Percentiles rank a stretch among this genome's conserved stretches.
Conservation (phyloP, 2,329 filamentous ascomycete species). For the Pyrenochaeta sp. region DNA sequence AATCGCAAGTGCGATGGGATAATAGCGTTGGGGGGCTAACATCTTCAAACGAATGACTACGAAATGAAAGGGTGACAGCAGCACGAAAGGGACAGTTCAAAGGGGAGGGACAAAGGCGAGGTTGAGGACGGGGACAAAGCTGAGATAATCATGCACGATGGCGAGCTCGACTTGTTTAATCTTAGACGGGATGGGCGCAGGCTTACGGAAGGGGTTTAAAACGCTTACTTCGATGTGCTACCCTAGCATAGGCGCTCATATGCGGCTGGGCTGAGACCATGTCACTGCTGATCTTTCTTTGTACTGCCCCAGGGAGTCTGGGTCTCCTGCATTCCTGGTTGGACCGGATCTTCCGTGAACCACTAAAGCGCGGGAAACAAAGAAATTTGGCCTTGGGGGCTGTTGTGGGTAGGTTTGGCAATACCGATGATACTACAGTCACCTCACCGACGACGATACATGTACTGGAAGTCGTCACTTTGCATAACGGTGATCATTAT, state of each 20-base stretch:
- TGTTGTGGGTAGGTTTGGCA: not conserved
- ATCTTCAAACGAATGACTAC: constrained; percentile 10
- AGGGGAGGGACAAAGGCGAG: not conserved
- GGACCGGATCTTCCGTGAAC: not conserved
- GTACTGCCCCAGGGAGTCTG: not conserved
- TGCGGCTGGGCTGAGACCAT: not conserved
- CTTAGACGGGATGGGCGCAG: not conserved
- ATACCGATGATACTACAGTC: not conserved
- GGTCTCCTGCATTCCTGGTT: not conserved
- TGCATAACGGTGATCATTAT: not conserved
- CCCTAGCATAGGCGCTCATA: not conserved
- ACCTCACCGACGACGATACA: not conserved
- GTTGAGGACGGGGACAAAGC: not conserved
- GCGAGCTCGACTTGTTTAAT: not conserved
- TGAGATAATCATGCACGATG: not conserved
- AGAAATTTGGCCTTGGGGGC: not conserved
- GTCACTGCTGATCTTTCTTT: not conserved
- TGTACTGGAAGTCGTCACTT: not conserved
- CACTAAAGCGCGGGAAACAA: not conserved
- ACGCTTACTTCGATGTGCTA: not conserved
- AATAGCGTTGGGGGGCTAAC: constrained; percentile 23
- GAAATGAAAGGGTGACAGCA: not conserved
- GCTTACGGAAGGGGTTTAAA: not conserved
- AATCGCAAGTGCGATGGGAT: constrained; percentile 14
- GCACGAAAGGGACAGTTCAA: not conserved